Percentiles rank a stretch among this genome's conserved stretches.
Conservation (phyloP, 805 yeast genomes). For the Saccharomycopsis babjevae region DNA sequence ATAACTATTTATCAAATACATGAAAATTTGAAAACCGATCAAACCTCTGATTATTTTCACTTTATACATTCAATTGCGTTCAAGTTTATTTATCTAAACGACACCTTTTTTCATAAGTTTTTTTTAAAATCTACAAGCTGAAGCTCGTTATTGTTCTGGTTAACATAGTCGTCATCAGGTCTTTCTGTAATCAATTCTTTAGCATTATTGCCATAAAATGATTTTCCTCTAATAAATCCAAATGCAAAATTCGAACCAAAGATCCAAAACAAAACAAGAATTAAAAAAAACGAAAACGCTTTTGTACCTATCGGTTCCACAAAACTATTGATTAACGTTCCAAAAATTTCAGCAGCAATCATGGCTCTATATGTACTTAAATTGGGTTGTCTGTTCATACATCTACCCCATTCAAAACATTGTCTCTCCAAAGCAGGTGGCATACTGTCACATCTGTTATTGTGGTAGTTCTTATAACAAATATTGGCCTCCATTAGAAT, state of each 20-base stretch:
- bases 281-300: conserved; percentile 28
- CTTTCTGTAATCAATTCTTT: not conserved
- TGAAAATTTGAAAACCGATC: not conserved
- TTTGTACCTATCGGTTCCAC: conserved; percentile 61
- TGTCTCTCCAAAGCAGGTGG: conserved; percentile 48
- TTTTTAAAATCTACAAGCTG: not conserved
- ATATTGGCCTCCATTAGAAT: conserved; percentile 40
- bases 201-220: conserved; percentile 26
- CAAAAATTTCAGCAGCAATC: conserved; percentile 53
- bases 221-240: conserved; percentile 54
- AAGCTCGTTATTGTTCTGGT: not conserved
- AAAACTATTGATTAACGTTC: conserved; percentile 49
- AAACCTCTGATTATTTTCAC: too few relatives aligned
- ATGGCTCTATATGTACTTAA: conserved; percentile 40
- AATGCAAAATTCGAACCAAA: conserved; percentile 55
- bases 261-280: conserved; percentile 27
- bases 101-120: not conserved
- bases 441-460: conserved; percentile 47
- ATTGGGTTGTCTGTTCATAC: conserved; percentile 51
- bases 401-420: conserved; percentile 54
- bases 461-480: conserved; percentile 42
- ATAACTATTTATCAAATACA: not conserved
- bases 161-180: not conserved
- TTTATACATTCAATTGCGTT: not conserved
- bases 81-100: not conserved